Evolutionary conservation across 768 basidiomycete genomes (phyloP), one percentile per base, ranked within the genome.

Genomic region (Lentinula sp.): DNA sequence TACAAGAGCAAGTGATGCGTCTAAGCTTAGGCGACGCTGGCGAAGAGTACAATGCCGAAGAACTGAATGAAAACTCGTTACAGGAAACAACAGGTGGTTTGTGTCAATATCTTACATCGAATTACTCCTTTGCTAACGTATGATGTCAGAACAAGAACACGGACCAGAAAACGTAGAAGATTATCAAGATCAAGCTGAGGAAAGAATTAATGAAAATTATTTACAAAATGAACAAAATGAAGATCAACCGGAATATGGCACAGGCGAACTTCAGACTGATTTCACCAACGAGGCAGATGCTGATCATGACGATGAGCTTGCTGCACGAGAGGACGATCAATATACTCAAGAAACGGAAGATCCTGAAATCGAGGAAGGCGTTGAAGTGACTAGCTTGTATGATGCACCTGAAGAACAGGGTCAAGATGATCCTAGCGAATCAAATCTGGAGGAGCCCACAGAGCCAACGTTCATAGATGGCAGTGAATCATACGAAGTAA

Each of bases 1-100:
- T 91, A 43, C 86, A 86, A 68, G 83, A 84, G 39, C 79, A 86
- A 62, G 73, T 88, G 4, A 53, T 70, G 21, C 71, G 71, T 56
- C 63, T 73, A 4, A 67, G 70, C 55, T 28, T 59, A 3, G 42
- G 13, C 45, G 56, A 42, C 7, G 63, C 62, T 9, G 49, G 50
- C 28, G 50, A 61, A 42, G 58, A 62, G 23, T 28, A 56, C n/a
- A 43, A 13, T 43, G 40, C 13, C 23, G 40, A 56, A 28, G 55
- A 40, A 56, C 39, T 43, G 28, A 40, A 56, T 42, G 39, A 42
- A 6, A 56, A 11, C 23, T 32, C 23, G 21, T 40, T 40, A 43
- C 39, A 37, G 39, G 55, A 56, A 56, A n/a, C 21, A 28, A 57
- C 42, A 45, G 57, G 46, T 51, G 4, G 3, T 46, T 34, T 3